phyloP scores from a whole-genome alignment of 441 rosid species.

The Corymbia citriodora region DNA sequence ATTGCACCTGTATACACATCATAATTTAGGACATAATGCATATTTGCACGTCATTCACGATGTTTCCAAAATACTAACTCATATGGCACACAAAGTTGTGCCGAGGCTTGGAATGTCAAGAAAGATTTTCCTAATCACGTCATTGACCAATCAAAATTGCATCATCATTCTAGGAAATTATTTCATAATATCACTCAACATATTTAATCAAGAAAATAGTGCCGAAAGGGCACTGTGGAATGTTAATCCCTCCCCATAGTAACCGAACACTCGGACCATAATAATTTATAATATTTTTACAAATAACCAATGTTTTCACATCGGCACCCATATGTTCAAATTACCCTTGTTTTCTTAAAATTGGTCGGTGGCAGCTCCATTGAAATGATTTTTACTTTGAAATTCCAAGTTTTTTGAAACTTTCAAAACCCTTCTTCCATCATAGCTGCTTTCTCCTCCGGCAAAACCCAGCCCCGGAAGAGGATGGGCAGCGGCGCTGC shows the following conservation, averaged over 20 bases:
- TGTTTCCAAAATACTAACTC: neutral
- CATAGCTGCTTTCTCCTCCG: neutral
- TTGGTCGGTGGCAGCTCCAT: neutral
- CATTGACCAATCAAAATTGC: neutral
- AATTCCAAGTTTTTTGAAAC: neutral
- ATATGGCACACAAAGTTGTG: neutral
- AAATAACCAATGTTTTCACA: neutral
- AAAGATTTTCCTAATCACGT: neutral
- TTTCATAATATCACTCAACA: rapidly evolving
- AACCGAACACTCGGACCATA: rapidly evolving
- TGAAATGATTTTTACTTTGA: neutral
- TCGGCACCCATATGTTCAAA: neutral
- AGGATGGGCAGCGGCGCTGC: neutral
- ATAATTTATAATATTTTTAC: neutral
- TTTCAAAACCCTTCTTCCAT: neutral
- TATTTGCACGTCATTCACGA: neutral
- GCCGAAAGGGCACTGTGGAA: neutral
- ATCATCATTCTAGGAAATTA: neutral
- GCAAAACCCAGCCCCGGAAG: neutral
- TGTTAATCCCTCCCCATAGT: neutral
- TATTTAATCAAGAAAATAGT: neutral
- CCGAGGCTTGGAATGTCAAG: neutral
- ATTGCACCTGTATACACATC: neutral
- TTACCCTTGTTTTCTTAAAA: neutral
- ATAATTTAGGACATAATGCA: neutral